These are phyloP conservation scores for Aechmea fasciata DNA, from an alignment of 176 grass and related monocot species.

Conservation along the genomic window DNA sequence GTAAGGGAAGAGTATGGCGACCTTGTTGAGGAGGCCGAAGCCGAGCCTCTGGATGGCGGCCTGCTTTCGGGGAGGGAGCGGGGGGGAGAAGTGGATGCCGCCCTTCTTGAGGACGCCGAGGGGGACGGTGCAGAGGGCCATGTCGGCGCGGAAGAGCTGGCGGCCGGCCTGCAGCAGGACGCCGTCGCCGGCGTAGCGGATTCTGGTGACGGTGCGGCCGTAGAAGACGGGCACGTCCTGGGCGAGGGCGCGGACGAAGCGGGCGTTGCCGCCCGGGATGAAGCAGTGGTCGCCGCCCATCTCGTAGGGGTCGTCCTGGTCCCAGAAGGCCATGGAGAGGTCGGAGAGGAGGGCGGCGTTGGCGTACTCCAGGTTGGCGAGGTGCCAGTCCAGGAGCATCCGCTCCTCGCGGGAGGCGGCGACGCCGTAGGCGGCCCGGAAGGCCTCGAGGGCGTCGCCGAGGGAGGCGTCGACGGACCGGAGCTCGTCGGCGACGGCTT, in stretches of 20 bases:
- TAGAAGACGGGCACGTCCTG: constrained; percentile 76
- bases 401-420: constrained; percentile 52
- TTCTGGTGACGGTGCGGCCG: constrained; percentile 54
- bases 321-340: constrained; percentile 94
- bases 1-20: constrained; percentile 68
- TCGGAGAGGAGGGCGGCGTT: constrained; percentile 79
- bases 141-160: constrained; percentile 75
- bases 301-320: constrained; percentile 97
- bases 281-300: constrained; percentile 98
- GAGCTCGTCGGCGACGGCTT: constrained; percentile 56
- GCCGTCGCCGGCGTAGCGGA: constrained; percentile 73
- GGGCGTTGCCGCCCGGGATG: constrained; percentile 87
- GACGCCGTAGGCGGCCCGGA: constrained; percentile 58
- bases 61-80: constrained; percentile 58
- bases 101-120: constrained; percentile 83
- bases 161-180: constrained; percentile 67
- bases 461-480: constrained; percentile 63
- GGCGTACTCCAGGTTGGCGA: constrained; percentile 93
- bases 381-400: constrained; percentile 96
- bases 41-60: constrained; percentile 72
- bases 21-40: constrained; percentile 94
- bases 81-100: constrained; percentile 61
- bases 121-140: constrained; percentile 84
- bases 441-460: constrained; percentile 72
- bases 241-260: constrained; percentile 52